phyloP scores from a whole-genome alignment of 768 basidiomycete species.

The Scleroderma citrinum region DNA sequence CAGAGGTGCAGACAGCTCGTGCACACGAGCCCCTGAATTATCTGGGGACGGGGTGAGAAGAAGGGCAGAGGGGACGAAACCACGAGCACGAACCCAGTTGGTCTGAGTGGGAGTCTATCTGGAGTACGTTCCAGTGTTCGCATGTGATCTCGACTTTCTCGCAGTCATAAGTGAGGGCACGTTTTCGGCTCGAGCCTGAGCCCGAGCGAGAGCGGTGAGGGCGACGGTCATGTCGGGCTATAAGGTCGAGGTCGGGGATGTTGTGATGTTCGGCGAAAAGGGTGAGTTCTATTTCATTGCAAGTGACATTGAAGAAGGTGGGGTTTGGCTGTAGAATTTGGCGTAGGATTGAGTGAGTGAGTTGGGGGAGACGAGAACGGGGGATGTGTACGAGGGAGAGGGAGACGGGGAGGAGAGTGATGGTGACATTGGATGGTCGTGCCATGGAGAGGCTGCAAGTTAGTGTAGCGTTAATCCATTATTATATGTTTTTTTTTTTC shows the following conservation, averaged over 20 bases:
- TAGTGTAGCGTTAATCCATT: conserved; percentile 3
- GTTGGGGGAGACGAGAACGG: conserved; percentile 53
- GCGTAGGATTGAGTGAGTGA: conserved; percentile 58
- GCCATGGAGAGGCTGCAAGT: conserved; percentile 14
- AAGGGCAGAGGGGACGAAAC: not conserved
- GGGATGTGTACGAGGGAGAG: conserved; percentile 74
- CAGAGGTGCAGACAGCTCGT: conserved; percentile 70
- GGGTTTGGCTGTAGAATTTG: conserved; percentile 64
- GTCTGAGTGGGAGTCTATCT: conserved; percentile 76
- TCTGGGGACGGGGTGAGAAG: conserved; percentile 32
- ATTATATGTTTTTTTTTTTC: not conserved
- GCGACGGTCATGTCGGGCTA: conserved; percentile 53
- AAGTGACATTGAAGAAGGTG: conserved; percentile 68
- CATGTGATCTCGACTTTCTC: conserved; percentile 59
- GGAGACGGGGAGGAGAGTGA: conserved; percentile 64
- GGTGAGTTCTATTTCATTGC: conserved; percentile 74
- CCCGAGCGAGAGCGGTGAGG: conserved; percentile 38
- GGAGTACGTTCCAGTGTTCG: conserved; percentile 73
- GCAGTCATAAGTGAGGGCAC: conserved; percentile 28
- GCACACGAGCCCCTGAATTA: conserved; percentile 65
- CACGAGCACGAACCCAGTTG: conserved; percentile 45
- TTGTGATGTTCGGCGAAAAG: conserved; percentile 59
- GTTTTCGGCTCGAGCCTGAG: conserved; percentile 27
- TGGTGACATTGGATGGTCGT: conserved; percentile 41
- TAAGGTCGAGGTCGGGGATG: conserved; percentile 53